Percentiles rank a stretch among this genome's conserved stretches.
phyloP scores from a whole-genome alignment of 116 monocot genomes.

The Cymodocea nodosa region DNA sequence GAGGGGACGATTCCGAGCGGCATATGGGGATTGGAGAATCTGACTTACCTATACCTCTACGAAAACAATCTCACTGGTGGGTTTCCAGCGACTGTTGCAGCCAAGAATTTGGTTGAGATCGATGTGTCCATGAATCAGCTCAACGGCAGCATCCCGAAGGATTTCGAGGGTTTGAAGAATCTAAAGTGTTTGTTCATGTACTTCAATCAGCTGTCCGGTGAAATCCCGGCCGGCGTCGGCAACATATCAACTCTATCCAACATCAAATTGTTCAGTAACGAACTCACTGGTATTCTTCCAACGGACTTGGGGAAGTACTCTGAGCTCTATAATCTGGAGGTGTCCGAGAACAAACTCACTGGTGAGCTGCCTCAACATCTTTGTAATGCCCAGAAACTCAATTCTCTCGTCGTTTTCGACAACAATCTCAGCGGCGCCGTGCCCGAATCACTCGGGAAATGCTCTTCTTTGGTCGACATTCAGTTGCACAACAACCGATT shows the following conservation, averaged over 20 bases:
- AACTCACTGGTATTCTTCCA: conserved; percentile 49
- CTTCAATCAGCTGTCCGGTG: conserved; percentile 44
- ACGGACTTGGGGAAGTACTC: conserved; percentile 58
- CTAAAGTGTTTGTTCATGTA: conserved; percentile 27
- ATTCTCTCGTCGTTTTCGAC: conserved; percentile 16
- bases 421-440: conserved; percentile 53
- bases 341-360: conserved; percentile 36
- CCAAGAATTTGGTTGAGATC: conserved; percentile 20
- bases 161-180: conserved; percentile 29
- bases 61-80: conserved; percentile 32
- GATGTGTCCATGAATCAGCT: conserved; percentile 62
- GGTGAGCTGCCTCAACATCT: conserved; percentile 55
- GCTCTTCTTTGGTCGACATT: conserved; percentile 23
- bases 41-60: conserved; percentile 25
- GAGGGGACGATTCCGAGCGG: conserved; percentile 25
- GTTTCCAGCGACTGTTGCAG: conserved; percentile 20
- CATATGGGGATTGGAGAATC: conserved; percentile 35
- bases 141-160: conserved; percentile 44
- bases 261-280: conserved; percentile 47
- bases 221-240: conserved; percentile 42
- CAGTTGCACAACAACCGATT: conserved; percentile 35
- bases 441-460: conserved; percentile 38
- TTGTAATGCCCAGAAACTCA: conserved; percentile 24
- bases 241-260: conserved; percentile 23
- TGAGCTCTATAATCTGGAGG: conserved; percentile 37